Evolutionary conservation across 169 alveolate species (phyloP).

Genomic region (Eimeria nieschulzi): DNA sequence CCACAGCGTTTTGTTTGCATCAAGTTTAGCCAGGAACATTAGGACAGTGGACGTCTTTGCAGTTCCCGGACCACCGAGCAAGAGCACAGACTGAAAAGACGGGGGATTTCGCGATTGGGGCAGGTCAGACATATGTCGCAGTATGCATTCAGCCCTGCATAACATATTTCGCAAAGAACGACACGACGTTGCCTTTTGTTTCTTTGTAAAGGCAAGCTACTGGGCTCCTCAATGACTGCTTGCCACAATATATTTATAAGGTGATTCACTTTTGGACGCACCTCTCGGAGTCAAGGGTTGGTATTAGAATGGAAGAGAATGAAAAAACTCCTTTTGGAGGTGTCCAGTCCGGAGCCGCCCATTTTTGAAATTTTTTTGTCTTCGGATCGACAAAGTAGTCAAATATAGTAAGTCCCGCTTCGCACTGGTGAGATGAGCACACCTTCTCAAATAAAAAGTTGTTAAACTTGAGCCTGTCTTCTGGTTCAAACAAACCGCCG

Average conservation of each 20-base stretch:
- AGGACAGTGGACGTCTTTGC: slow-evolving; percentile 96
- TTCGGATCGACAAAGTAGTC: slow-evolving; percentile 64
- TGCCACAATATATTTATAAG: neutral
- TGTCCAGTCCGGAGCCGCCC: slow-evolving; percentile 83
- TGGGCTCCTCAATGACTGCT: neutral
- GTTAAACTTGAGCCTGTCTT: slow-evolving; percentile 83
- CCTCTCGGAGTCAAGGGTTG: slow-evolving; percentile 92
- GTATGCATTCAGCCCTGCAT: slow-evolving; percentile 92
- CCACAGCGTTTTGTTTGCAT: slow-evolving; percentile 85
- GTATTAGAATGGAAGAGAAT: slow-evolving; percentile 93
- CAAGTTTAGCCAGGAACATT: slow-evolving; percentile 84
- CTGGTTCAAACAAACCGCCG: slow-evolving; percentile 92
- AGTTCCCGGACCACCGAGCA: slow-evolving; percentile 97
- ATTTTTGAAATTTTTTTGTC: slow-evolving; percentile 31
- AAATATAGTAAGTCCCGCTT: slow-evolving; percentile 57
- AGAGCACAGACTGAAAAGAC: slow-evolving; percentile 85
- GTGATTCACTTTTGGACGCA: neutral
- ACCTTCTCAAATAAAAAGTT: slow-evolving; percentile 12
- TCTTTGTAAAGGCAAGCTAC: neutral
- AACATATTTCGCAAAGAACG: neutral
- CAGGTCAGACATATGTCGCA: slow-evolving; percentile 83
- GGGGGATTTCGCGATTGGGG: slow-evolving; percentile 82
- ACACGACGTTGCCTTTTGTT: neutral
- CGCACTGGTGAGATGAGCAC: slow-evolving; percentile 49
- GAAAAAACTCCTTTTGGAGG: slow-evolving; percentile 85